These are phyloP conservation scores for Tephrocybe sp. DNA, from an alignment of 768 basidiomycete genomes.

Conservation along the genomic window DNA sequence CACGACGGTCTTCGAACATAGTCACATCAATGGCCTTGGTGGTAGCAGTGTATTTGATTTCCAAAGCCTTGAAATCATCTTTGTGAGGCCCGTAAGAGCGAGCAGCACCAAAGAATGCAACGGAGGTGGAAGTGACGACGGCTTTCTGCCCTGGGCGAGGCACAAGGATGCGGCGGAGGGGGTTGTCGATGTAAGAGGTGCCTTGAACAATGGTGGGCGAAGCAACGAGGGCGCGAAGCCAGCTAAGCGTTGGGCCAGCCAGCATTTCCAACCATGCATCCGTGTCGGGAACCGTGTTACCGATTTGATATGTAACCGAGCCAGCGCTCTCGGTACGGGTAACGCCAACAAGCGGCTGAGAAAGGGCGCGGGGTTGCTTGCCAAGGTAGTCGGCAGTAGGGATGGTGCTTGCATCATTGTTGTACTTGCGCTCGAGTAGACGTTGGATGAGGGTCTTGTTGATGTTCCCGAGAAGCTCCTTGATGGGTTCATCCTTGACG, in stretches of 20 bases:
- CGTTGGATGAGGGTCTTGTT: conserved; percentile 74
- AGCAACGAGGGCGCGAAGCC: conserved; percentile 84
- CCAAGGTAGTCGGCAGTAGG: conserved; percentile 86
- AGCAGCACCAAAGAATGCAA: conserved; percentile 74
- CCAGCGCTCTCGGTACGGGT: conserved; percentile 40
- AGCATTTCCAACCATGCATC: conserved; percentile 82
- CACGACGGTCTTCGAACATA: conserved; percentile 81
- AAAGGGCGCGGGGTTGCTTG: conserved; percentile 34
- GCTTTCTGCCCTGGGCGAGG: conserved; percentile 82
- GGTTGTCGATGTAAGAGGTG: conserved; percentile 82
- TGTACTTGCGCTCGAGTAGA: conserved; percentile 77
- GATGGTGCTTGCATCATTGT: conserved; percentile 69
- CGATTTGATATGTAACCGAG: conserved; percentile 50
- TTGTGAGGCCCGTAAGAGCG: conserved; percentile 80
- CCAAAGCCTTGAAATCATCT: conserved; percentile 77
- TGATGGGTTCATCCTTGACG: conserved; percentile 92
- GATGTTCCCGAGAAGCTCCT: conserved; percentile 88
- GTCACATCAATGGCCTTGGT: conserved; percentile 65
- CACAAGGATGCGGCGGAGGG: conserved; percentile 80
- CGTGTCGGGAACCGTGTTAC: conserved; percentile 52
- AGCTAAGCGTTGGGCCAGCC: conserved; percentile 78
- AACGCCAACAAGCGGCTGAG: conserved; percentile 39
- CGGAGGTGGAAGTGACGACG: conserved; percentile 58
- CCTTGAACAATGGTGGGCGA: conserved; percentile 88
- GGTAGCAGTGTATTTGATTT: conserved; percentile 58